Evolutionary conservation across 371 early-diverging fungal species (phyloP), one percentile per base, ranked within the genome.

Genomic region (Mortierella sp.): DNA sequence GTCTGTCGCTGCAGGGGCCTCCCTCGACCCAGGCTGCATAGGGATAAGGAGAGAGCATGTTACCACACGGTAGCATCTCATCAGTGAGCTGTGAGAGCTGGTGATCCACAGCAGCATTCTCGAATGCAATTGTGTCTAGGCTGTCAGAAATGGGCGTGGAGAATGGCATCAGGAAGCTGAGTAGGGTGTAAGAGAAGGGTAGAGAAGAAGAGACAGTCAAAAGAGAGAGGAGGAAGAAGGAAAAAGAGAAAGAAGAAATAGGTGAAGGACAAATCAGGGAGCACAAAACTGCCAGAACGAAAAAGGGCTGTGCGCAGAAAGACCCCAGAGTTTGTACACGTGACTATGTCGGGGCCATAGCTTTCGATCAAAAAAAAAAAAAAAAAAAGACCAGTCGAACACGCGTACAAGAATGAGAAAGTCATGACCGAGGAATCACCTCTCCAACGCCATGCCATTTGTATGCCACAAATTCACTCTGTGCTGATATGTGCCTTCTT

Each of bases 61-160:
- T 64, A 79, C 80, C 80, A 64, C 80, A 79, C 1, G 73, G 73
- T n/a, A 79, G 74, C 80, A 79, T 79, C 60, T 79, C 79, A 57
- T 79, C 79, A 44, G 73, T 79, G 67, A 72, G 72, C 60, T 79
- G 80, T 47, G 80, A 79, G 26, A 79, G 68, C 50, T 79, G 80
- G 64, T 73, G 64, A 45, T 79, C 80, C 48, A 79, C 80, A 0
- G 80, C 80, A 47, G 80, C 80, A 79, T 79, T 79, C 60, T 79
- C 80, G 57, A 73, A 79, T 46, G 73, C 80, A 30, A 79, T 79
- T 0, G 80, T 79, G 64, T 79, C 70, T n/a, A 73, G 70, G 26
- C 62, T 57, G 56, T 57, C 57, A 30, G 59, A 62, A 7, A 29
- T 51, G 12, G 53, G 55, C 64, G 66, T 62, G 29, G 25, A 45